Conservation (phyloP, 2,329 filamentous ascomycete genomes). For the Ceratocystis destructans region DNA sequence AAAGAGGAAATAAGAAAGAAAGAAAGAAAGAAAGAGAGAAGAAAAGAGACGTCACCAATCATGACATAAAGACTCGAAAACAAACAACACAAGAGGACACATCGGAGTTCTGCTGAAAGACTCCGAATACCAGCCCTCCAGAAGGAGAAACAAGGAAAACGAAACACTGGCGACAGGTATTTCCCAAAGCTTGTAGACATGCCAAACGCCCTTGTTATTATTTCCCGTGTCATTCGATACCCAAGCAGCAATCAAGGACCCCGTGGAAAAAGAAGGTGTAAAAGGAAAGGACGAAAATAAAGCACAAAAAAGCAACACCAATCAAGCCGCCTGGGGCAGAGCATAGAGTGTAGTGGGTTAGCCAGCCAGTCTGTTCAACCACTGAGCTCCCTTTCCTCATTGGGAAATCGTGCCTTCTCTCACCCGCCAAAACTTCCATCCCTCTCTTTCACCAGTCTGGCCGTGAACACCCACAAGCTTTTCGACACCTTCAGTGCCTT, state of each 20-base stretch:
- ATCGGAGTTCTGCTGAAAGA: not conserved
- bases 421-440: slow-evolving; percentile 77
- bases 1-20: slow-evolving; percentile 6
- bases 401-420: slow-evolving; percentile 23
- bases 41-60: slow-evolving; percentile 3
- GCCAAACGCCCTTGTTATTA: not conserved
- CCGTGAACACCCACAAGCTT: slow-evolving; percentile 68
- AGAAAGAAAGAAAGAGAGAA: slow-evolving; percentile 10
- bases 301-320: not conserved
- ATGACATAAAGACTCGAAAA: not conserved
- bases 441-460: slow-evolving; percentile 53
- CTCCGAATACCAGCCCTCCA: not conserved
- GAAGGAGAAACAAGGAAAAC: not conserved
- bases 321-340: not conserved
- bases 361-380: not conserved
- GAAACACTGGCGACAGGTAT: not conserved
- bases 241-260: not conserved
- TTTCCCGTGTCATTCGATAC: not conserved
- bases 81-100: not conserved
- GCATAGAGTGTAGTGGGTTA: too few relatives aligned
- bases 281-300: not conserved
- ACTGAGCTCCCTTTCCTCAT: not conserved
- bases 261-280: not conserved
- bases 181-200: not conserved
- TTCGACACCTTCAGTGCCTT: slow-evolving; percentile 76